Evolutionary conservation across 2,329 filamentous ascomycete genomes (phyloP).

Genomic region (Cytospora chrysosperma): DNA sequence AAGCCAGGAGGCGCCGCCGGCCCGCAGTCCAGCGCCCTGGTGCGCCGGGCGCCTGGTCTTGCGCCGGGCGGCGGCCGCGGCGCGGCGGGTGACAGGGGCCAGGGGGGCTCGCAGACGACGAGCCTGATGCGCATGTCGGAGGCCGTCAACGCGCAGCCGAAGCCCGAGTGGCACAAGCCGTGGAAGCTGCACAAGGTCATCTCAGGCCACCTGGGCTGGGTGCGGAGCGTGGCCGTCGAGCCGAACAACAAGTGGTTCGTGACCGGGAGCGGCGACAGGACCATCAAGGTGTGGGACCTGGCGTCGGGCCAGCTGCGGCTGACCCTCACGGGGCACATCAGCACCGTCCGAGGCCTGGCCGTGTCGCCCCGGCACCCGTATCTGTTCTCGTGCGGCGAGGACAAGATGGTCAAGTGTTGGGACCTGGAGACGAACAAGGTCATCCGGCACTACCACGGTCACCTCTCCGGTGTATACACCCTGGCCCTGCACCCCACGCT

Average conservation of each 20-base stretch:
- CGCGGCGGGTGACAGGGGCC: slow-evolving; percentile 29
- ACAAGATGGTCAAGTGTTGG: slow-evolving; percentile 99
- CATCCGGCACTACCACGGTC: slow-evolving; percentile 95
- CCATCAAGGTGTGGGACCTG: slow-evolving; percentile 98
- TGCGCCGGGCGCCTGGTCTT: slow-evolving; percentile 32
- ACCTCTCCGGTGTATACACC: slow-evolving; percentile 93
- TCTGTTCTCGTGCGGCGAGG: slow-evolving; percentile 94
- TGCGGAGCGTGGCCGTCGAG: slow-evolving; percentile 83
- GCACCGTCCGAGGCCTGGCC: slow-evolving; percentile 85
- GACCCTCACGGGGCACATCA: slow-evolving; percentile 92
- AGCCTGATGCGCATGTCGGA: slow-evolving; percentile 36
- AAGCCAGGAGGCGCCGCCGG: slow-evolving; percentile 26
- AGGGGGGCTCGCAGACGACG: slow-evolving; percentile 38
- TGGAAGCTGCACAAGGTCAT: slow-evolving; percentile 99
- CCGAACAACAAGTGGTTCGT: slow-evolving; percentile 98
- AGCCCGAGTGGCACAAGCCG: slow-evolving; percentile 93
- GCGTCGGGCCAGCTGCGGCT: slow-evolving; percentile 81
- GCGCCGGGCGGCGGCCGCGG: slow-evolving; percentile 27
- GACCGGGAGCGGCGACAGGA: slow-evolving; percentile 89
- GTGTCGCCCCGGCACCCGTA: slow-evolving; percentile 94
- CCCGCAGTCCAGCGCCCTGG: slow-evolving; percentile 37
- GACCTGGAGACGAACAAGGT: slow-evolving; percentile 99
- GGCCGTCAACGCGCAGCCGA: slow-evolving; percentile 45
- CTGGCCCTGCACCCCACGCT: slow-evolving; percentile 90
- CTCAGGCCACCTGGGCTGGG: slow-evolving; percentile 94